A percentile compares a stretch with the other conserved stretches of the same genome.
These are phyloP conservation scores for Mortierella sp. DNA, from an alignment of 371 early-diverging fungal species.

Conservation along the genomic window DNA sequence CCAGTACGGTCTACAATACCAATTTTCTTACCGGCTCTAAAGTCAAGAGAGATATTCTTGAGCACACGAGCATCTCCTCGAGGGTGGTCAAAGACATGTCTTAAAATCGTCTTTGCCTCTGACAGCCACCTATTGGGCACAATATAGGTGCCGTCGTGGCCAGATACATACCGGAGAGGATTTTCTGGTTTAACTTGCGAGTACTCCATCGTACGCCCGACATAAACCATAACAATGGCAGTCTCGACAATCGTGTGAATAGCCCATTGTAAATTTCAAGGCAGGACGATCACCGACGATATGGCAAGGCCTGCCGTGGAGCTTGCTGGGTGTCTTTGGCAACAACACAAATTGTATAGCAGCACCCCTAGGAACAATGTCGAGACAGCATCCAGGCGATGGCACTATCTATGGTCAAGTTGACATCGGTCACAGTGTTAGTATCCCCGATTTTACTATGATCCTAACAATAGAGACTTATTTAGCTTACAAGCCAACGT, in stretches of 20 bases:
- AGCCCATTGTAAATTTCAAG: constrained; percentile 59
- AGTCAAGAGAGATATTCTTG: constrained; percentile 49
- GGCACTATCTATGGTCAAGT: constrained; percentile 11
- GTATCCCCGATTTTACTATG: no score
- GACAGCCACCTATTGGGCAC: constrained; percentile 59
- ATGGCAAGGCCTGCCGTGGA: constrained; percentile 56
- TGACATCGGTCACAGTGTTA: background rate
- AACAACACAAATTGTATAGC: constrained; percentile 54
- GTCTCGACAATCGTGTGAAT: constrained; percentile 59
- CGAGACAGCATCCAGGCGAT: constrained; percentile 62
- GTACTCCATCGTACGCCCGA: constrained; percentile 69
- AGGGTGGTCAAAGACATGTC: constrained; percentile 57
- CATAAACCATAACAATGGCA: constrained; percentile 57
- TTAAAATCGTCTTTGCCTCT: constrained; percentile 57
- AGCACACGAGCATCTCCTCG: constrained; percentile 56
- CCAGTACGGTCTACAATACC: constrained; percentile 67
- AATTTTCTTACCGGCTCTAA: constrained; percentile 57
- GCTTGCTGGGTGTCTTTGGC: constrained; percentile 46
- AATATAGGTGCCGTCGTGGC: constrained; percentile 32
- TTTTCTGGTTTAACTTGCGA: constrained; percentile 64
- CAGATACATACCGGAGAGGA: constrained; percentile 35
- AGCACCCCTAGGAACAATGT: constrained; percentile 59
- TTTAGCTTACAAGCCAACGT: constrained; percentile 57
- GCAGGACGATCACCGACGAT: constrained; percentile 57
- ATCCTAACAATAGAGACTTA: background rate